Conservation (phyloP, 1,139 yeast species). For the Pichia sp. region DNA sequence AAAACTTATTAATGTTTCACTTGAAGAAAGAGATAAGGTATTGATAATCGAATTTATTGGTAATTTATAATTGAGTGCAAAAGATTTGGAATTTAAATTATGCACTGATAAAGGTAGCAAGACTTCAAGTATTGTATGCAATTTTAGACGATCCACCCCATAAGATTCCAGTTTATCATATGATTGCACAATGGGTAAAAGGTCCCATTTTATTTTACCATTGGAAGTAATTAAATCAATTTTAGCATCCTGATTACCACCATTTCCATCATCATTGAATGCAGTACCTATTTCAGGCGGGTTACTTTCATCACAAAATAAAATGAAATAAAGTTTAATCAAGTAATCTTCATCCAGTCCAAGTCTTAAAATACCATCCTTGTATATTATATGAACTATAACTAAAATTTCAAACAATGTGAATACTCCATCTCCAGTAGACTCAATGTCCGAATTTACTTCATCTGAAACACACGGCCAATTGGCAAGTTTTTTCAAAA, state of each 20-base stretch:
- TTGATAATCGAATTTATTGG: slow-evolving; percentile 4
- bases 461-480: slow-evolving; percentile 5
- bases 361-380: slow-evolving; percentile 1
- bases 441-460: not conserved
- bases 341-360: slow-evolving; percentile 3
- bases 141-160: not conserved
- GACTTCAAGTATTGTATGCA: not conserved
- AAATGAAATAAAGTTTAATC: slow-evolving; percentile 1
- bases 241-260: too few species aligned
- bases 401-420: slow-evolving; percentile 1
- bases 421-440: not conserved
- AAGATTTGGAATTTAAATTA: not conserved
- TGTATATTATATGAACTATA: slow-evolving; percentile 3
- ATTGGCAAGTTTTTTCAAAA: slow-evolving; percentile 3
- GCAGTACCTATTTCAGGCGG: too few species aligned
- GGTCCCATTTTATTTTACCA: slow-evolving; percentile 18
- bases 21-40: not conserved
- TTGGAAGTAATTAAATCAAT: slow-evolving; percentile 27
- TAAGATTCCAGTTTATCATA: slow-evolving; percentile 23
- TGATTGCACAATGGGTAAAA: slow-evolving; percentile 21
- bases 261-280: too few species aligned
- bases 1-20: not conserved
- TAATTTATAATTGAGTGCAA: slow-evolving; percentile 2
- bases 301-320: not conserved
- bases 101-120: slow-evolving; percentile 9